phyloP scores from a whole-genome alignment of 2,329 filamentous ascomycete genomes.

The Trichoderma simmonsii region DNA sequence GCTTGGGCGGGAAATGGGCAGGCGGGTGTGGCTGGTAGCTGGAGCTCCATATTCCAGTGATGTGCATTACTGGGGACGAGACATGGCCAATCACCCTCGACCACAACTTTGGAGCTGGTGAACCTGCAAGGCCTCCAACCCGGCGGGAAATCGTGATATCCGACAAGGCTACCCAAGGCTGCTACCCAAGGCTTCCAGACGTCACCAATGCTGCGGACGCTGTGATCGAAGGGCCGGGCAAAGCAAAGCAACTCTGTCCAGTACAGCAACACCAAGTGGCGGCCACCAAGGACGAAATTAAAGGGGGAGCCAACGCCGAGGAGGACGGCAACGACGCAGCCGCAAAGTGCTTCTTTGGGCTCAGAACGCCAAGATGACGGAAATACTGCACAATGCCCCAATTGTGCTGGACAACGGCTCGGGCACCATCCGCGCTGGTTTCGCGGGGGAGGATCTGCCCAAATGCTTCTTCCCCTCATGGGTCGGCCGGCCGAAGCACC shows the following conservation, averaged over 20 bases:
- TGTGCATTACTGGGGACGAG: conserved; percentile 4
- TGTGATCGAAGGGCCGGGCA: conserved; percentile 9
- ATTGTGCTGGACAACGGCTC: conserved; percentile 99
- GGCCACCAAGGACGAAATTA: background rate
- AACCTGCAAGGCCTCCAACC: conserved; percentile 5
- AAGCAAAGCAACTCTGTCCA: background rate
- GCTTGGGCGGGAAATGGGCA: background rate
- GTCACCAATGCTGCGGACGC: conserved; percentile 17
- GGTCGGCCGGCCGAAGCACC: conserved; percentile 92
- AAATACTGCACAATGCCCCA: conserved; percentile 86
- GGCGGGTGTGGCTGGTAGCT: conserved; percentile 18
- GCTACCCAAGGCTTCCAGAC: background rate
- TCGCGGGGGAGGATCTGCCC: conserved; percentile 91
- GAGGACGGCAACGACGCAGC: background rate
- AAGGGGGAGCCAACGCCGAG: conserved; percentile 2
- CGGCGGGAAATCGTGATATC: background rate
- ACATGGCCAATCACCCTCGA: conserved; percentile 18
- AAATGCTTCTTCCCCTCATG: conserved; percentile 98
- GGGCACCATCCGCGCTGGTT: conserved; percentile 93
- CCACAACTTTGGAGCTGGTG: background rate
- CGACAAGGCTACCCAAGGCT: background rate
- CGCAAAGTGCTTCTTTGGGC: background rate
- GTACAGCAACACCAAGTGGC: background rate
- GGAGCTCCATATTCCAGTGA: conserved; percentile 4
- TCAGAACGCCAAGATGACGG: conserved; percentile 44